phyloP scores from a whole-genome alignment of 129 eudicot genomes.

The Tagetes erecta region DNA sequence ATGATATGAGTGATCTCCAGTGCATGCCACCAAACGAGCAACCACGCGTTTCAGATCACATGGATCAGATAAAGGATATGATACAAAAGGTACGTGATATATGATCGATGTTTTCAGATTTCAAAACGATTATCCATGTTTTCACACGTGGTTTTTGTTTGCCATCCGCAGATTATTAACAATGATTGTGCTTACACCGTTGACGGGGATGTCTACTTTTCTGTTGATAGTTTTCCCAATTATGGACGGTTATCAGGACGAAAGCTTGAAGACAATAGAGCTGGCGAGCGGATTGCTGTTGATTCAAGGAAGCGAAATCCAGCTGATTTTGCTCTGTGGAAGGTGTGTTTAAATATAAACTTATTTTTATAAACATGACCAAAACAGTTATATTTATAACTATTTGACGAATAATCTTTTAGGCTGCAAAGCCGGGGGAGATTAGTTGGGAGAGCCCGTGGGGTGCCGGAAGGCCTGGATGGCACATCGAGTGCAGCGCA shows the following conservation, averaged over 20 bases:
- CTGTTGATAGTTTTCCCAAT: conserved; percentile 65
- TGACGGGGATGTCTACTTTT: conserved; percentile 83
- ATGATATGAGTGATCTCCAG: conserved; percentile 78
- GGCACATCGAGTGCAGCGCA: conserved; percentile 99
- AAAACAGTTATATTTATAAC: not conserved
- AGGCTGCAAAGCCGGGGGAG: conserved; percentile 93
- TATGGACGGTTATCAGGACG: conserved; percentile 75
- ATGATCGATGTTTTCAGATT: not conserved
- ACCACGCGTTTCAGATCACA: conserved; percentile 87
- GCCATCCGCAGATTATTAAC: conserved; percentile 52
- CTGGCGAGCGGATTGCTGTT: conserved; percentile 87
- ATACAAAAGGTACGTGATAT: conserved; percentile 53
- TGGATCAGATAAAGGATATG: conserved; percentile 73
- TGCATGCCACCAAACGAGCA: conserved; percentile 75
- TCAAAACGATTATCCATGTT: not conserved
- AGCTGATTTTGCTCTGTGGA: conserved; percentile 90
- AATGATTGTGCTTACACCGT: conserved; percentile 65
- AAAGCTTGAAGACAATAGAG: conserved; percentile 74
- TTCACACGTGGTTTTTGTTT: not conserved
- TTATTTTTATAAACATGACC: not conserved
- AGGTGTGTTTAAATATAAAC: conserved; percentile 38
- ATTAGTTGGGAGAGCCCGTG: conserved; percentile 94
- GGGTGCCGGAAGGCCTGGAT: conserved; percentile 98
- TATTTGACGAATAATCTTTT: conserved; percentile 6
- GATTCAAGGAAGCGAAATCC: conserved; percentile 79